Percentiles rank a stretch among this genome's conserved stretches.
Evolutionary conservation across 805 yeast species (phyloP).

Genomic region (Candida methanosorbosa): DNA sequence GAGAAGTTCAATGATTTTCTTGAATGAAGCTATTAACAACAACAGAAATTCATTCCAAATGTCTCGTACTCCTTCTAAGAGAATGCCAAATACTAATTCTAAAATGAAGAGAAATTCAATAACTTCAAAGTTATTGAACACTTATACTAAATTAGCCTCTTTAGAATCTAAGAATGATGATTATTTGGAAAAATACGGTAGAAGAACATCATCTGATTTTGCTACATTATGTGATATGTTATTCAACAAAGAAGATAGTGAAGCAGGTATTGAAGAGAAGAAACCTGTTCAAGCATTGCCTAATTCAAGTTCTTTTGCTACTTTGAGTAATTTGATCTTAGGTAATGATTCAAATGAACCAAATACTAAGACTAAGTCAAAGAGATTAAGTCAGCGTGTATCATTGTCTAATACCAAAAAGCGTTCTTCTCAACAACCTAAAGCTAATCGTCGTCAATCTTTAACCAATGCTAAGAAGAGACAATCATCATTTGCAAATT

Average conservation of each 20-base stretch:
- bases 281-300: constrained; percentile 15
- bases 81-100: constrained; percentile 13
- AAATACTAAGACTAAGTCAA: not conserved
- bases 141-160: constrained; percentile 62
- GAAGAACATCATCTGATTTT: constrained; percentile 69
- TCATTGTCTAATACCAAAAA: not conserved
- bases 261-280: constrained; percentile 27
- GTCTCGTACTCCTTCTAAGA: constrained; percentile 7
- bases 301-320: constrained; percentile 39
- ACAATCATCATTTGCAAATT: constrained; percentile 12
- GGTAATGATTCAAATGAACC: constrained; percentile 7
- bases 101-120: constrained; percentile 57
- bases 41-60: constrained; percentile 5
- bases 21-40: constrained; percentile 2
- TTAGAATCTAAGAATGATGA: constrained; percentile 53
- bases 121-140: constrained; percentile 59
- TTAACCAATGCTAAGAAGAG: constrained; percentile 12
- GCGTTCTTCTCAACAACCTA: not conserved
- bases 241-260: constrained; percentile 56
- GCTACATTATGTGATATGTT: constrained; percentile 71
- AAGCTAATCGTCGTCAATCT: constrained; percentile 9
- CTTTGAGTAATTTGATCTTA: constrained; percentile 36
- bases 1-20: constrained; percentile 15
- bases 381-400: constrained; percentile 1
- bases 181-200: constrained; percentile 62